Conservation (phyloP, 2,329 filamentous ascomycete genomes). For the Ascochyta clinopodiicola region DNA sequence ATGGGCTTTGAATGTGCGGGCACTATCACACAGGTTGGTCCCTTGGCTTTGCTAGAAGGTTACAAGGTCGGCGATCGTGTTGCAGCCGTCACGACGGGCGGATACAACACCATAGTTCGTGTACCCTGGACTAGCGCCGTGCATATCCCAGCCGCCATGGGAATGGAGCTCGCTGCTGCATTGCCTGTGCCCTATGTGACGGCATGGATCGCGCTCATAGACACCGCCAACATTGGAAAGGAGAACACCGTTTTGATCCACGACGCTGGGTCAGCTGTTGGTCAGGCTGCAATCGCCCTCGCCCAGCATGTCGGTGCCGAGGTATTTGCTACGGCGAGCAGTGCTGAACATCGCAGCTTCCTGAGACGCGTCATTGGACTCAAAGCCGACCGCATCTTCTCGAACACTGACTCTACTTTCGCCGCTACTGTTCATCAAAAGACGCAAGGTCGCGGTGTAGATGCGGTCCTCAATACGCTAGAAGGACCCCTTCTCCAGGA, state of each 20-base stretch:
- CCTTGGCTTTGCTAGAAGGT: neutral
- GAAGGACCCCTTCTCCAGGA: slow-evolving; percentile 39
- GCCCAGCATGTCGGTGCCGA: neutral
- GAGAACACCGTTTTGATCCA: slow-evolving; percentile 40
- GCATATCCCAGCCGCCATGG: slow-evolving; percentile 15
- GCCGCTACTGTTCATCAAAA: slow-evolving; percentile 11
- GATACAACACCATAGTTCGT: neutral
- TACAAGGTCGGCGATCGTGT: slow-evolving; percentile 19
- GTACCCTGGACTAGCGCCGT: neutral
- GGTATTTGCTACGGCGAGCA: slow-evolving; percentile 4
- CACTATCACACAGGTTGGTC: slow-evolving; percentile 8
- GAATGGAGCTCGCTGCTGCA: slow-evolving; percentile 26
- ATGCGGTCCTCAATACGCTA: slow-evolving; percentile 39
- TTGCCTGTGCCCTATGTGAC: slow-evolving; percentile 27
- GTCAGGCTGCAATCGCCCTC: slow-evolving; percentile 15
- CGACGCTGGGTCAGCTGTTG: slow-evolving; percentile 21
- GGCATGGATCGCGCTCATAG: slow-evolving; percentile 21
- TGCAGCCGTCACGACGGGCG: neutral
- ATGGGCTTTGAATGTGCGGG: slow-evolving; percentile 24
- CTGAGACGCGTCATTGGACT: slow-evolving; percentile 12
- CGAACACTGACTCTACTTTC: slow-evolving; percentile 31
- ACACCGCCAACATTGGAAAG: slow-evolving; percentile 18
- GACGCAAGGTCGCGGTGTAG: slow-evolving; percentile 36
- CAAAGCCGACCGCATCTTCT: slow-evolving; percentile 24
- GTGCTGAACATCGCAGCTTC: neutral